Evolutionary conservation across 2,329 filamentous ascomycete genomes (phyloP), one percentile per base, ranked within the genome.

Genomic region (Cadophora sp.): DNA sequence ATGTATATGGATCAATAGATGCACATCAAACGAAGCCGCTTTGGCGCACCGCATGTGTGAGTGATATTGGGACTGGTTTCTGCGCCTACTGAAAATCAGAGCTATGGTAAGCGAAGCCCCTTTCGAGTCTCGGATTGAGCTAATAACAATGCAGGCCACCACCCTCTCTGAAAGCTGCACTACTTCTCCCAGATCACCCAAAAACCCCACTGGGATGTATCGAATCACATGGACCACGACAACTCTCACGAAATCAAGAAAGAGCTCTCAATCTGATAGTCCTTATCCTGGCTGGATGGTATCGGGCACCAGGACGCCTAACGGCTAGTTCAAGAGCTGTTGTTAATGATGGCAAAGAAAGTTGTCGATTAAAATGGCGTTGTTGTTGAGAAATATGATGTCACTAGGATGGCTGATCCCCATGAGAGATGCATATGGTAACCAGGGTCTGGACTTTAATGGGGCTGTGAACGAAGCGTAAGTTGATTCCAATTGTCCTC

Each of bases 311-410:
- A 95, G 27, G 94, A 97, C 69, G 94, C 94, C 0, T 92, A 97
- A 81, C 85, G 94, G 39, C 81, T 99, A 71, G 92, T 93, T 0
- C 99, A 99, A 81, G 94, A 96, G 80, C 99, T 96, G 96, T 82
- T 97, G 62, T 97, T 94, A 79, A 98, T 98, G 95, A 94, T 97
- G 75, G 97, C 93, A 66, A 97, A 97, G 81, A 94, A 95, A 0
- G 98, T 98, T 81, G 94, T 97, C 68, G 95, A 99, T 79, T 98
- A 95, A 84, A 98, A 98, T 77, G 96, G 96, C 45, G 94, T 97
- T 11, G 95, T 99, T 1, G 96, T 98, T 7, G 96, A 99, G 81
- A 99, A 99, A 82, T 99, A 99, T 82, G 93, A 99, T 80, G 96
- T 99, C 68, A 98, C 95, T 22, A 84, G 93, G 65, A 90, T 91